Evolutionary conservation across 805 yeast species (phyloP).

Genomic region (Candida corydali): DNA sequence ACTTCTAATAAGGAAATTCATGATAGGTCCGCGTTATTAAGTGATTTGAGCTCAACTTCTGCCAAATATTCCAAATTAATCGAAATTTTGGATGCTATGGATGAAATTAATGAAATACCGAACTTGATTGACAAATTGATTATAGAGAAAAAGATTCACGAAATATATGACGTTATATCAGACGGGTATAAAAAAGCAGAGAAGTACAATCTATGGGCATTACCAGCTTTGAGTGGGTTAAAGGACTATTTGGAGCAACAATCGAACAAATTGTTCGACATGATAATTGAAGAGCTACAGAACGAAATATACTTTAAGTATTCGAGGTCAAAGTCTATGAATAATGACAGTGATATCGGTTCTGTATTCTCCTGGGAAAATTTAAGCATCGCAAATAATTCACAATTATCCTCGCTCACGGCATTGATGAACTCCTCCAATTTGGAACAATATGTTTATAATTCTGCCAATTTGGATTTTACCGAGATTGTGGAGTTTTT

Average conservation of each 20-base stretch:
- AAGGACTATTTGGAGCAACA: conserved; percentile 53
- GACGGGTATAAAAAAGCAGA: conserved; percentile 43
- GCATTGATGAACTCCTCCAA: conserved; percentile 32
- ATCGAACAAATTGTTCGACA: conserved; percentile 59
- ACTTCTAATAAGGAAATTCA: conserved; percentile 48
- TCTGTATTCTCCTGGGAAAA: conserved; percentile 18
- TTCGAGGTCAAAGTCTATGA: conserved; percentile 2
- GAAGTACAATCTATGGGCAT: conserved; percentile 51
- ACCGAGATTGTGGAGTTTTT: conserved; percentile 42
- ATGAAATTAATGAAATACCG: conserved; percentile 55
- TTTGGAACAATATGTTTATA: conserved; percentile 52
- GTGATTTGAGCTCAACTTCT: conserved; percentile 63
- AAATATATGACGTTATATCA: conserved; percentile 55
- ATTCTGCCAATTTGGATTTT: conserved; percentile 56
- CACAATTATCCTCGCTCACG: conserved; percentile 33
- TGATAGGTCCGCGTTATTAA: conserved; percentile 51
- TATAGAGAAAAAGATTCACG: conserved; percentile 65
- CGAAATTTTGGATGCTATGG: conserved; percentile 64
- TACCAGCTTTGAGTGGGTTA: conserved; percentile 50
- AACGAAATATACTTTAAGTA: conserved; percentile 60
- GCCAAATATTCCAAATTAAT: conserved; percentile 63
- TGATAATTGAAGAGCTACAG: conserved; percentile 72
- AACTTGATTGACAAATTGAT: conserved; percentile 61
- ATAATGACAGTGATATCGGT: not conserved
- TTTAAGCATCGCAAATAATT: conserved; percentile 23